phyloP scores from a whole-genome alignment of 139 green algal genomes.

The Chlamydomonas sp. region DNA sequence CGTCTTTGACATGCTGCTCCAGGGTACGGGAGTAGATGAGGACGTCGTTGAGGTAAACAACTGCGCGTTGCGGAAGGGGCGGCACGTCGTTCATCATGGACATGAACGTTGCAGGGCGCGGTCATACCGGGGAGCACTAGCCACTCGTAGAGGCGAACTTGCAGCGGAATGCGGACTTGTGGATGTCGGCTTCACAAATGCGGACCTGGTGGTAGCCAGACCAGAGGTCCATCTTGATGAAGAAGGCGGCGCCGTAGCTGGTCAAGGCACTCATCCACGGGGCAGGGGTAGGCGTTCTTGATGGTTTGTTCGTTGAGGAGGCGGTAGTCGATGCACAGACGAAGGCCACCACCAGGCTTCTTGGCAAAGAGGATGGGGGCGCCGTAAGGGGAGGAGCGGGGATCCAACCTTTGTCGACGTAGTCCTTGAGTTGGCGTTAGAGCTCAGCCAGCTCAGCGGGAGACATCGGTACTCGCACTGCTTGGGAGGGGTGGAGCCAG shows the following conservation, averaged over 20 bases:
- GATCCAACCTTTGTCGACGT: slow-evolving; percentile 40
- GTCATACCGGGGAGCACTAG: slow-evolving; percentile 58
- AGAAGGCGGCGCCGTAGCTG: slow-evolving; percentile 51
- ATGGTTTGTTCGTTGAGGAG: slow-evolving; percentile 62
- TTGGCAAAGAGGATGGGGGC: slow-evolving; percentile 68
- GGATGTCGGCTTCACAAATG: slow-evolving; percentile 45
- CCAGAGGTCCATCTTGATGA: slow-evolving; percentile 56
- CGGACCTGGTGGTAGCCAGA: slow-evolving; percentile 60
- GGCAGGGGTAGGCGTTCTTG: slow-evolving; percentile 62
- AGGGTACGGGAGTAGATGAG: slow-evolving; percentile 55
- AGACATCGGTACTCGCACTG: slow-evolving; percentile 36
- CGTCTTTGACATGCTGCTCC: slow-evolving; percentile 58
- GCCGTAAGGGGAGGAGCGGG: slow-evolving; percentile 49
- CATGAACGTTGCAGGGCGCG: slow-evolving; percentile 69
- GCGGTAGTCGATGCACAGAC: slow-evolving; percentile 71
- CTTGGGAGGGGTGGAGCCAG: slow-evolving; percentile 5
- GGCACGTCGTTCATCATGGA: slow-evolving; percentile 62
- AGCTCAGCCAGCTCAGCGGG: slow-evolving; percentile 34
- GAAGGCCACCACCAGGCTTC: slow-evolving; percentile 65
- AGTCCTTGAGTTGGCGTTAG: slow-evolving; percentile 30
- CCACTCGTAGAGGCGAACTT: slow-evolving; percentile 60
- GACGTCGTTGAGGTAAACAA: slow-evolving; percentile 54
- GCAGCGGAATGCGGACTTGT: slow-evolving; percentile 65
- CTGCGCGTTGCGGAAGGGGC: slow-evolving; percentile 30
- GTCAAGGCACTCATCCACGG: slow-evolving; percentile 66